These are phyloP conservation scores for Ambrosia artemisiifolia DNA, from an alignment of 129 eudicot genomes.

Conservation along the genomic window DNA sequence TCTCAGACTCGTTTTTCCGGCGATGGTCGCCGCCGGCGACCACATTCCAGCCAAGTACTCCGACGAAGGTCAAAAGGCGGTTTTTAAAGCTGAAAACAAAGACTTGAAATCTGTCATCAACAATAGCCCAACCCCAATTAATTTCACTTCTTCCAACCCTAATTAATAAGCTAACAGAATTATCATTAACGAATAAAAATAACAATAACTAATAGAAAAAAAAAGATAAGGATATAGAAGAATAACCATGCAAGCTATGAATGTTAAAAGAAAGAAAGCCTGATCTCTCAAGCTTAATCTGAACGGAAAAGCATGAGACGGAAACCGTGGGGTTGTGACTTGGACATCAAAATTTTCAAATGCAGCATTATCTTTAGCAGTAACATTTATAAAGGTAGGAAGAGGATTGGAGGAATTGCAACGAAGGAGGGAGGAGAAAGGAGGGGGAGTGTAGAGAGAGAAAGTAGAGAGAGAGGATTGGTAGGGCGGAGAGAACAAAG, in stretches of 20 bases:
- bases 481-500: conserved; percentile 6
- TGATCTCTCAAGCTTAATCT: conserved; percentile 57
- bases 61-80: too few species aligned
- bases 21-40: too few species aligned
- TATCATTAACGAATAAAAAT: too few species aligned
- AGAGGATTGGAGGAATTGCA: conserved; percentile 11
- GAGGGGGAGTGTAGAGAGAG: not conserved
- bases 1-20: too few species aligned
- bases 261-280: conserved; percentile 64
- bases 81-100: too few species aligned
- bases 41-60: too few species aligned
- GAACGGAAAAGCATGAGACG: conserved; percentile 19
- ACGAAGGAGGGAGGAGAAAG: conserved; percentile 12
- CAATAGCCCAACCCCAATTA: too few species aligned
- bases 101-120: too few species aligned
- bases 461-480: not conserved
- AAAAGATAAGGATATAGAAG: not conserved
- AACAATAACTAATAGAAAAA: not conserved
- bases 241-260: conserved; percentile 73
- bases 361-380: not conserved
- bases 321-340: conserved; percentile 40
- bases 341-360: conserved; percentile 24
- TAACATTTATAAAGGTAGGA: not conserved
- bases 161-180: not conserved
- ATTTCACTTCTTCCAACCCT: too few species aligned